phyloP scores from a whole-genome alignment of 164 flowering plant genomes.

The Berberis thunbergii region DNA sequence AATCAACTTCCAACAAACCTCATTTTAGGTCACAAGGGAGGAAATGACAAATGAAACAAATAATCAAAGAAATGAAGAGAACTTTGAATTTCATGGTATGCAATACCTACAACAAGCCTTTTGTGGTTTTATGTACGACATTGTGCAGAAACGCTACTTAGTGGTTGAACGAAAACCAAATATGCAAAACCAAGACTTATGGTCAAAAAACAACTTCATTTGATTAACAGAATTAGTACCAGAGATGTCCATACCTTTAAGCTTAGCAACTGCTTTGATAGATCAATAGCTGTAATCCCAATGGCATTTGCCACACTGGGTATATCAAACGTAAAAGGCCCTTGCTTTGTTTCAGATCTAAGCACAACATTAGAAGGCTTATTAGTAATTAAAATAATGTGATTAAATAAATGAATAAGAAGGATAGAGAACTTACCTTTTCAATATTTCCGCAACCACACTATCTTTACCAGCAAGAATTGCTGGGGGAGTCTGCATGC shows the following conservation, averaged over 20 bases:
- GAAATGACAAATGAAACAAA: too few species aligned
- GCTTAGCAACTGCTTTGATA: slow-evolving; percentile 48
- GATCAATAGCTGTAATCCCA: slow-evolving; percentile 35
- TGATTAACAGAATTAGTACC: background rate
- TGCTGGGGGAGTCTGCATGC: slow-evolving; percentile 59
- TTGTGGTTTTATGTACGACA: too few species aligned
- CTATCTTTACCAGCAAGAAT: slow-evolving; percentile 59
- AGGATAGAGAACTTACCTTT: slow-evolving; percentile 36
- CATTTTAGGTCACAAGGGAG: too few species aligned
- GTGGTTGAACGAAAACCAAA: too few species aligned
- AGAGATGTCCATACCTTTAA: slow-evolving; percentile 49
- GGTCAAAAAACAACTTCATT: background rate
- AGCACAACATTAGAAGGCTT: background rate
- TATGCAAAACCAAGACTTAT: background rate
- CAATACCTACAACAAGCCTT: too few species aligned
- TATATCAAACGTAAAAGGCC: slow-evolving; percentile 72
- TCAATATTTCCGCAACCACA: slow-evolving; percentile 62
- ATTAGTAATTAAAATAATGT: background rate
- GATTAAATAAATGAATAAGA: background rate
- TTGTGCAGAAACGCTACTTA: too few species aligned
- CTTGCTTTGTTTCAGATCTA: slow-evolving; percentile 79
- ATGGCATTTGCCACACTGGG: slow-evolving; percentile 69
- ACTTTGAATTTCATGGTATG: too few species aligned
- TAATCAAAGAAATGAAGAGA: too few species aligned
- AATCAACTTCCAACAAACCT: too few species aligned